Evolutionary conservation across 2,329 filamentous ascomycete species (phyloP), one percentile per base, ranked within the genome.

Genomic region (Monosporascus sp.): DNA sequence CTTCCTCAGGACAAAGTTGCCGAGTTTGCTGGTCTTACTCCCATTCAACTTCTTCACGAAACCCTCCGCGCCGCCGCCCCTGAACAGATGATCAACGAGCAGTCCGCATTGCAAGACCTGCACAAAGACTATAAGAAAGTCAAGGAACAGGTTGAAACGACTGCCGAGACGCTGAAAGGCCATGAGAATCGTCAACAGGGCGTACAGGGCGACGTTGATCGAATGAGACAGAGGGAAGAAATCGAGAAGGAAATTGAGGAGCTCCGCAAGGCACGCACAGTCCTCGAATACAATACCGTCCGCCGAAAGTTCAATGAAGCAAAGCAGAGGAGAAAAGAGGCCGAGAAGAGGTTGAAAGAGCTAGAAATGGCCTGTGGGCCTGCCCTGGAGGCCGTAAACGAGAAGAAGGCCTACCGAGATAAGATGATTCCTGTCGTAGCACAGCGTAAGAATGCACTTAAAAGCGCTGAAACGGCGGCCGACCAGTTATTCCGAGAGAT

Each of bases 1-100:
- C 74, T 99, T 45, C 94, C 94, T 0, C 94, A 99, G 69, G 94
- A 99, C 67, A 88, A 92, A 60, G 94, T 99, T 1, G 90, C 91
- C 24, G 92, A 97, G 65, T 99, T 99, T 67, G 90, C 94, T 5
- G 87, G 82, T 5, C 82, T 96, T 60, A 88, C 84, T 8, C 88
- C 93, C 0, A 77, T 96, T 14, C 88, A 95, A 45, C 80, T 97
- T 20, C 78, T 99, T 1, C 80, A 85, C 54, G 89, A 94, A 62
- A 99, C 94, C 0, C 85, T 96, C 57, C 84, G 91, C 64, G 94
- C 94, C 36, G 92, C 91, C 6, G 94, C 92, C 0, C 85, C 89
- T 0, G 79, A 86, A 46, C 76, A 95, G 55, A 92, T 97, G 83
- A 78, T 89, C 5, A 72, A 83, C 22, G 90, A 85, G 83, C 92